Evolutionary conservation across 257 asterid species (phyloP).

Genomic region (Nicotiana benthamiana): DNA sequence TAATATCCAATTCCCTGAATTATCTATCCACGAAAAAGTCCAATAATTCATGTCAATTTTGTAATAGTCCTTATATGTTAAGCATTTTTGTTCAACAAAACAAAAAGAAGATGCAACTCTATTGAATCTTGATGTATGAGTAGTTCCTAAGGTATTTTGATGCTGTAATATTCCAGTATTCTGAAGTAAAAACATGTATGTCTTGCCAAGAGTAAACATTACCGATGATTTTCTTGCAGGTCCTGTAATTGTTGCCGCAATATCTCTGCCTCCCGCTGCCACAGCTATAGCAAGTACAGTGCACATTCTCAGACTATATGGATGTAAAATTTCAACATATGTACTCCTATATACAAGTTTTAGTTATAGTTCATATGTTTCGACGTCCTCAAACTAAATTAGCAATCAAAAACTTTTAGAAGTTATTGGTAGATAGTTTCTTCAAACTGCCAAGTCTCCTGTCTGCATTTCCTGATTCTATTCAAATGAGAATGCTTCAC

Average conservation of each 20-base stretch:
- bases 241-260: slow-evolving; percentile 59
- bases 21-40: background rate
- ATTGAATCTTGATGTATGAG: background rate
- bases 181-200: background rate
- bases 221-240: slow-evolving; percentile 71
- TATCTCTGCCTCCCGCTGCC: slow-evolving; percentile 79
- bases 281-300: slow-evolving; percentile 42
- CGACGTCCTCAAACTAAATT: too few relatives aligned
- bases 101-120: background rate
- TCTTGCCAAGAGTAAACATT: slow-evolving; percentile 8
- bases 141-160: background rate
- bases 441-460: too few relatives aligned
- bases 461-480: too few relatives aligned
- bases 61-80: background rate
- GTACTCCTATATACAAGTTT: too few relatives aligned
- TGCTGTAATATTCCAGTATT: background rate
- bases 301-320: too few relatives aligned
- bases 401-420: too few relatives aligned
- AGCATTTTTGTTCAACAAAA: background rate
- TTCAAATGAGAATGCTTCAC: too few relatives aligned
- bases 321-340: too few relatives aligned
- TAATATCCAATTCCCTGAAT: background rate
- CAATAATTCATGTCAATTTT: background rate
- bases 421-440: too few relatives aligned
- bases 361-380: too few relatives aligned